Percentiles rank a stretch among this genome's conserved stretches.
Evolutionary conservation across 257 asterid genomes (phyloP).

Genomic region (Jacaranda mimosifolia): DNA sequence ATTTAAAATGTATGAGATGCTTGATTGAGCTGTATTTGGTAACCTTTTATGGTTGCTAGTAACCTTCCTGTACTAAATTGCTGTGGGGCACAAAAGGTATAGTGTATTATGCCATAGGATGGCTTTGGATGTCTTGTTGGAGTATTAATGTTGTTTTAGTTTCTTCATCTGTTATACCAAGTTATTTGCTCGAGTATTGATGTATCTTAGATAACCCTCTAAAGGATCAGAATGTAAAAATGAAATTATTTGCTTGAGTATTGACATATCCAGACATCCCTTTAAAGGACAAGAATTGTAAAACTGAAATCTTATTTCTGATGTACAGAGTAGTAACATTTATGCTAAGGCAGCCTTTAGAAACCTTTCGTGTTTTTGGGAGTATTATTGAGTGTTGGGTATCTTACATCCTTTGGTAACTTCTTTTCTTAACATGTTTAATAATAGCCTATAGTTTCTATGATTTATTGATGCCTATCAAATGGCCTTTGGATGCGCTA

Average conservation of each 20-base stretch:
- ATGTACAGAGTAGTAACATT: neutral
- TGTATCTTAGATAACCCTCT: slow-evolving; percentile 5
- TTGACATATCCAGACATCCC: slow-evolving; percentile 12
- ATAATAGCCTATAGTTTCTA: neutral
- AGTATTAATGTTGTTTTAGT: slow-evolving; percentile 2
- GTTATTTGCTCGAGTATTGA: slow-evolving; percentile 7
- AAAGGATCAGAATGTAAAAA: neutral
- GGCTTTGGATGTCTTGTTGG: slow-evolving; percentile 1
- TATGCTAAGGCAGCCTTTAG: neutral
- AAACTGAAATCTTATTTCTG: neutral
- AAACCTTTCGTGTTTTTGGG: slow-evolving; percentile 20
- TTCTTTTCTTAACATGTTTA: slow-evolving; percentile 8
- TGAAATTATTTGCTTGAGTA: slow-evolving; percentile 13
- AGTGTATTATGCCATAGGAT: neutral
- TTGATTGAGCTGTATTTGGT: neutral
- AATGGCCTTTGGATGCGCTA: neutral
- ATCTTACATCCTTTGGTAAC: slow-evolving; percentile 9
- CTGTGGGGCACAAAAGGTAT: neutral
- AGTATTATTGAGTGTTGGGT: slow-evolving; percentile 1
- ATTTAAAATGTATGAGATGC: neutral
- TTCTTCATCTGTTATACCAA: slow-evolving; percentile 16
- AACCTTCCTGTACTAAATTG: neutral
- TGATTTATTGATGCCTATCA: neutral
- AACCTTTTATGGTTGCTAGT: neutral
- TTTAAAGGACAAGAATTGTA: neutral